A percentile compares a stretch with the other conserved stretches of the same genome.
These are phyloP conservation scores for Plasmopara halstedii DNA, from an alignment of 352 stramenopile genomes.

Conservation along the genomic window DNA sequence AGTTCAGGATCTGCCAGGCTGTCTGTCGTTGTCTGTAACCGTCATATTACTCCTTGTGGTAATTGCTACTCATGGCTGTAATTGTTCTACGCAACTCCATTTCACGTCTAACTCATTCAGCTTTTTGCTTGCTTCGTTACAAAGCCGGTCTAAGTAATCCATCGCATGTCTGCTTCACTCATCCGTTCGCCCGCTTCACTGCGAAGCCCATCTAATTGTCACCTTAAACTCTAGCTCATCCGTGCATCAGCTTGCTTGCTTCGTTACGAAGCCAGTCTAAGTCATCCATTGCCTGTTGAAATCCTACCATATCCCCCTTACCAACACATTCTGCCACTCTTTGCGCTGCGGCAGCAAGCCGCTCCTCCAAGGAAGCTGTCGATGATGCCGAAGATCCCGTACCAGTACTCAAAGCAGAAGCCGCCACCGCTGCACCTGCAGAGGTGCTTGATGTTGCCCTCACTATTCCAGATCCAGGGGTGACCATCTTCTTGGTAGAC, in stretches of 20 bases:
- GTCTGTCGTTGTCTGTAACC: constrained; percentile 26
- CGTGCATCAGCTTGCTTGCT: constrained; percentile 64
- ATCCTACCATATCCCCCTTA: constrained; percentile 74
- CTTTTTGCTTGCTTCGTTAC: constrained; percentile 68
- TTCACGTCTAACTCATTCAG: constrained; percentile 36
- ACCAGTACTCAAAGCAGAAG: constrained; percentile 17
- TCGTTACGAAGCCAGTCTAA: constrained; percentile 73
- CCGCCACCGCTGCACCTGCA: constrained; percentile 10
- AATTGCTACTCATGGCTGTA: constrained; percentile 15
- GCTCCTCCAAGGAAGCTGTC: constrained; percentile 42
- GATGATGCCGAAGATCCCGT: constrained; percentile 24
- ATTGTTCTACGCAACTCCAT: constrained; percentile 23
- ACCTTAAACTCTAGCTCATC: too few relatives aligned
- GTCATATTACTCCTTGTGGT: constrained; percentile 16
- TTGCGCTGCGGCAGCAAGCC: constrained; percentile 55
- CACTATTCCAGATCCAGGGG: constrained; percentile 48
- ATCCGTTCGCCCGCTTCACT: constrained; percentile 72
- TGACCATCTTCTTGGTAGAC: constrained; percentile 40
- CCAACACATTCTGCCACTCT: constrained; percentile 64
- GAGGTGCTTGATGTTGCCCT: constrained; percentile 20
- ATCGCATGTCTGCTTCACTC: constrained; percentile 59
- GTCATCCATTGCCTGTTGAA: constrained; percentile 76
- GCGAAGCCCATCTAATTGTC: constrained; percentile 67
- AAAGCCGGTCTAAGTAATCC: constrained; percentile 69
- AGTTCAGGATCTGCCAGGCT: constrained; percentile 10